Evolutionary conservation across 441 rosid genomes (phyloP).

Genomic region (Flueggea neowawraea): DNA sequence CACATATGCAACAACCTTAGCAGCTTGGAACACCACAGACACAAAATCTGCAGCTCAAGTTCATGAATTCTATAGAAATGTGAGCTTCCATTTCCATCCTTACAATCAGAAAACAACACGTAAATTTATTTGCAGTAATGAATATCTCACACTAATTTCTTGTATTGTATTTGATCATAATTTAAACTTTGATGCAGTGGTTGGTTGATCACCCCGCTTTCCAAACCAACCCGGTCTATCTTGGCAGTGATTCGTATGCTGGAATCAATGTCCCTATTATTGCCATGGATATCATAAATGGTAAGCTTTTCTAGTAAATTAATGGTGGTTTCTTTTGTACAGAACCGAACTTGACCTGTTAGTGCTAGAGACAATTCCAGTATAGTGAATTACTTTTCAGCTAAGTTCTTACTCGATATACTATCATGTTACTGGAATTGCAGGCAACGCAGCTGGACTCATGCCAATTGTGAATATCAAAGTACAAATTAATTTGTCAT

Average conservation of each 20-base stretch:
- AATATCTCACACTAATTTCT: neutral
- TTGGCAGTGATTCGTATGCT: neutral
- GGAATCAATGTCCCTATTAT: neutral
- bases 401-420: neutral
- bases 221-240: neutral
- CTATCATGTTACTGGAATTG: slow-evolving; percentile 1
- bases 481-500: neutral
- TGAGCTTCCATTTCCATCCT: neutral
- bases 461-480: slow-evolving; percentile 18
- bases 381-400: neutral
- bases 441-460: slow-evolving; percentile 25
- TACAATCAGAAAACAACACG: neutral
- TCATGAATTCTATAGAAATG: neutral
- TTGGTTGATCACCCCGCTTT: neutral
- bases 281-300: neutral
- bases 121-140: neutral
- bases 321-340: too few relatives aligned
- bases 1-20: neutral
- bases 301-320: neutral
- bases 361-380: too few relatives aligned
- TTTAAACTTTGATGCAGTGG: neutral
- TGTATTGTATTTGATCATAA: neutral
- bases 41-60: neutral
- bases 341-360: too few relatives aligned
- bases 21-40: neutral